Evolutionary conservation across 352 stramenopile species (phyloP), one percentile per base, ranked within the genome.

Genomic region (Pythium dissimile): DNA sequence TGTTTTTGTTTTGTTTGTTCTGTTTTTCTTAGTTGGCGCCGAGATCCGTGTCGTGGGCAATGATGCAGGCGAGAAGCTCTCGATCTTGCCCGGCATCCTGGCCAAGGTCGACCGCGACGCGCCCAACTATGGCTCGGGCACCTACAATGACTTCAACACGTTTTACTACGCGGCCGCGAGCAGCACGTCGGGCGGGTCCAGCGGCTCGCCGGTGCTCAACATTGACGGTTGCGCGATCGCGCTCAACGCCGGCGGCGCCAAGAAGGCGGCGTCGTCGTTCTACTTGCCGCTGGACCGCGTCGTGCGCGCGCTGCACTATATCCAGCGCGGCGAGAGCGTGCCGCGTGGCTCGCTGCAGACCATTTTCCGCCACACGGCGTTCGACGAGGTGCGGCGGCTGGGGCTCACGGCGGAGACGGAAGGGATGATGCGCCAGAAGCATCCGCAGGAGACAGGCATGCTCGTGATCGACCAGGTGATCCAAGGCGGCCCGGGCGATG

Each of bases 41-140:
- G 88, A 97, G 67, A 97, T 97, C 52, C 84, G 90, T 5, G 87
- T 97, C 1, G 86, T 97, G 7, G 89, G 91, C 26, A 97, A 97
- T 44, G 91, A 97, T 51, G 85, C 84, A 0, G 91, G 91, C 9
- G 91, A 97, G 72, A 97, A 97, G 63, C 70, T 97, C 44, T 94
- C 76, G 24, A 96, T 97, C 46, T 59, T 97, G 16, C 77, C 86
- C 1, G 91, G 89, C 9, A 96, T 96, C 48, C 68, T 97, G 26
- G 89, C 91, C 38, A 91, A 95, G 47, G 52, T 97, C 27, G 91
- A 97, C 61, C 91, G 91, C 13, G 87, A 96, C 53, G 88, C 88
- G 28, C 91, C 91, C 13, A 82, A 86, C 32, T 97, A 97, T 53
- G 83, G 84, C 20, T 89, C 76, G 3, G 77, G 62, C 32, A 83